Base-by-base conservation (phyloP, 176 grass and related monocot species). In the Ensete glaucum region DNA sequence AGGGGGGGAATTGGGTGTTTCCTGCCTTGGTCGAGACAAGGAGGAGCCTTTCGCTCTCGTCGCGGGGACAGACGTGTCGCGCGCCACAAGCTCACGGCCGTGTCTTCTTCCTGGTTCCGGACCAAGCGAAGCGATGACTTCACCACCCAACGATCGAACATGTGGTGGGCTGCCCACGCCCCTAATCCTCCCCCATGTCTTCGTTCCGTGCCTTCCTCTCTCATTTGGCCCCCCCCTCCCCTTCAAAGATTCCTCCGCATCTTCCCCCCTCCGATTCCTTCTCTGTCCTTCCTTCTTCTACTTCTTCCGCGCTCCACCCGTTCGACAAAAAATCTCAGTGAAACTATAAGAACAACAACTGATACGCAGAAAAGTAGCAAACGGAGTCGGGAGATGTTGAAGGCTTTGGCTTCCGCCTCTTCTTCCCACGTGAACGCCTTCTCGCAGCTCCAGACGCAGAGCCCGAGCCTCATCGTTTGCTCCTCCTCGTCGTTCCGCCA, bases 261-360 rank as follows among this genome's bases (percentile, higher is more conserved):
- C 50, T 17, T 62, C n/a, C 62, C 53, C 12, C 7, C 43, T 74
- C n/a, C 3, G 50, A n/a, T 66, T 25, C 49, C 25, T 70, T 29
- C 64, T 64, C 34, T 43, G 34, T 43, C 4, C 24, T 24, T 67
- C 13, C 72, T 62, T 75, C 62, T 29, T 67, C 63, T 66, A 56
- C 19, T 21, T 48, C 67, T 70, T 70, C 67, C 67, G 67, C 62
- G 62, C 73, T 74, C 83, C 81, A 88, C 71, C 87, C 76, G 81
- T 90, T 92, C 85, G 83, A 83, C 85, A 56, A 87, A 96, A 96
- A 81, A 85, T 85, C 89, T 82, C 59, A 23, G 80, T 34, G 34
- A 34, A 53, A 60, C 56, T 86, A 84, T 82, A 75, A 86, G 76
- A 75, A 69, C 71, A 21, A 8, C 51, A 53, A 21, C 66, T 53